These are phyloP conservation scores for Monilinia laxa DNA, from an alignment of 2,329 filamentous ascomycete species.

Conservation along the genomic window DNA sequence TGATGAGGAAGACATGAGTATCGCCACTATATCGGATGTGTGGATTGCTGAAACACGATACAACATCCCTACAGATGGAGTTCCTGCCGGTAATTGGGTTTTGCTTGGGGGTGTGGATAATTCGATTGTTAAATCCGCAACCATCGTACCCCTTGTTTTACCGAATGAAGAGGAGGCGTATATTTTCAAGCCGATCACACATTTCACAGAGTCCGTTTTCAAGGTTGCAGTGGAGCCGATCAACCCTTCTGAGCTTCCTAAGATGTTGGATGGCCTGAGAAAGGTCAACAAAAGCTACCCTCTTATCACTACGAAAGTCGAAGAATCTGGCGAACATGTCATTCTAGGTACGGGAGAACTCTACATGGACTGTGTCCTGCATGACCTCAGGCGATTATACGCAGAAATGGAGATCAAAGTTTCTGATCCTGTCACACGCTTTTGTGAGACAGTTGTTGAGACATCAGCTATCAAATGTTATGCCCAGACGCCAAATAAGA, in stretches of 20 bases:
- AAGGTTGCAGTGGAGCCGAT: slow-evolving; percentile 98
- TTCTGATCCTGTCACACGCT: slow-evolving; percentile 93
- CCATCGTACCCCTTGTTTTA: slow-evolving; percentile 75
- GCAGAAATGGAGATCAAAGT: slow-evolving; percentile 99
- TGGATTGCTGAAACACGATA: slow-evolving; percentile 93
- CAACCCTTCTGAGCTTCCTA: slow-evolving; percentile 94
- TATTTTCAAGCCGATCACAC: slow-evolving; percentile 88
- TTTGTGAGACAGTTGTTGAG: slow-evolving; percentile 97
- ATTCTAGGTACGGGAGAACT: slow-evolving; percentile 93
- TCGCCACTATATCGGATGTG: slow-evolving; percentile 78
- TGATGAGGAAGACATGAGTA: slow-evolving; percentile 95
- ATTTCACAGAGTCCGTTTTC: slow-evolving; percentile 96
- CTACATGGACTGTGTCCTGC: slow-evolving; percentile 99
- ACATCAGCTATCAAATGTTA: slow-evolving; percentile 98
- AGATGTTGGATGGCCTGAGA: slow-evolving; percentile 95
- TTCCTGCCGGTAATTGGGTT: slow-evolving; percentile 92
- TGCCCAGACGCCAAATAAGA: slow-evolving; percentile 96
- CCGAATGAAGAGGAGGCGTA: slow-evolving; percentile 89
- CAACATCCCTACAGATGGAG: slow-evolving; percentile 85
- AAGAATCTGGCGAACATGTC: slow-evolving; percentile 96
- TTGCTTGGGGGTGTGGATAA: slow-evolving; percentile 93
- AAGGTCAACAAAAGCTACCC: slow-evolving; percentile 99
- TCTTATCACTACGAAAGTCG: slow-evolving; percentile 92
- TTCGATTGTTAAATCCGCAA: slow-evolving; percentile 96
- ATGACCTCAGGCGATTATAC: slow-evolving; percentile 89